Percentiles rank a stretch among this genome's conserved stretches.
Conservation (phyloP, 1,139 yeast genomes). For the Saccharomyces hybrid region DNA sequence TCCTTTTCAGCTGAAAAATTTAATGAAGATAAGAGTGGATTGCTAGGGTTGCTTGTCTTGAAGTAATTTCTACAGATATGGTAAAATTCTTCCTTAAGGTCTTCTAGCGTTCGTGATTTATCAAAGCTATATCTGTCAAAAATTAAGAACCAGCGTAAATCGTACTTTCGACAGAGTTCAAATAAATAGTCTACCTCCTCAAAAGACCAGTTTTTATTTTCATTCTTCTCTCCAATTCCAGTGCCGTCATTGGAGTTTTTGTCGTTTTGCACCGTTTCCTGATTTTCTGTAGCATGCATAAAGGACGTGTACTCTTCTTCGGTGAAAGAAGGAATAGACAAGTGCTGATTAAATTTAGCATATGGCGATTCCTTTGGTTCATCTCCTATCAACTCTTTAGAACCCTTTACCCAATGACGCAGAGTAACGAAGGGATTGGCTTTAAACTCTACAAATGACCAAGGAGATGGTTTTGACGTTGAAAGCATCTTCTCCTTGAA, state of each 20-base stretch:
- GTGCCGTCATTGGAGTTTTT: background rate
- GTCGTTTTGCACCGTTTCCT: slow-evolving; percentile 8
- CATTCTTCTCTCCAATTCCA: slow-evolving; percentile 7
- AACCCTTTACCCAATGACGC: slow-evolving; percentile 85
- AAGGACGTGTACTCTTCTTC: slow-evolving; percentile 55
- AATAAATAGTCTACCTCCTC: slow-evolving; percentile 74
- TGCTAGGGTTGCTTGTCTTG: slow-evolving; percentile 35
- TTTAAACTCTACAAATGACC: slow-evolving; percentile 63
- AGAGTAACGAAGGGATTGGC: slow-evolving; percentile 51
- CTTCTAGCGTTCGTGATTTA: slow-evolving; percentile 47
- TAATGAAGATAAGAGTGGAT: slow-evolving; percentile 36
- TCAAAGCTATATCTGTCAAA: slow-evolving; percentile 58
- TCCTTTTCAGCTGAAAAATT: slow-evolving; percentile 63
- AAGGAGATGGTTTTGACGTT: slow-evolving; percentile 63
- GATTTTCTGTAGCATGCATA: slow-evolving; percentile 34
- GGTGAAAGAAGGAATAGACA: slow-evolving; percentile 64
- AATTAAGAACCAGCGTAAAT: slow-evolving; percentile 81
- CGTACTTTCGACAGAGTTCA: slow-evolving; percentile 63
- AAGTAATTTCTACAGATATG: slow-evolving; percentile 41
- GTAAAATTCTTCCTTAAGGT: slow-evolving; percentile 77
- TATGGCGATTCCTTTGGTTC: slow-evolving; percentile 50
- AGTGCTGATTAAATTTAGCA: slow-evolving; percentile 63
- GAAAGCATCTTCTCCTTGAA: slow-evolving; percentile 62
- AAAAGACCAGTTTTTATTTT: slow-evolving; percentile 48
- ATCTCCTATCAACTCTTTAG: slow-evolving; percentile 39